Conservation (phyloP, 192 early-diverging fungal species). For the Mortierella hygrophila region DNA sequence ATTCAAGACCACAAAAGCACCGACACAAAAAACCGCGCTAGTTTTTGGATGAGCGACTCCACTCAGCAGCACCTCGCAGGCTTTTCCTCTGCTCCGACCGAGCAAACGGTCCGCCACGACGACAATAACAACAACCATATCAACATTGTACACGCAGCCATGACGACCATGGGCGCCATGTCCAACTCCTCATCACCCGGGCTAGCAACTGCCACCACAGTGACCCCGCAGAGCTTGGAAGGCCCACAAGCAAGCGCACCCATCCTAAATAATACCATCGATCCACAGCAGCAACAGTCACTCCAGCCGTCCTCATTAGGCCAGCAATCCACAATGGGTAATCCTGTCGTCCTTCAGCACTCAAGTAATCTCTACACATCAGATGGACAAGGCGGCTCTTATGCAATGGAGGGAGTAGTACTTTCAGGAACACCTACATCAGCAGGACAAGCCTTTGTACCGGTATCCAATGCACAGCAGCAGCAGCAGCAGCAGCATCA, state of each 20-base stretch:
- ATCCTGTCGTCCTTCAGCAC: not conserved
- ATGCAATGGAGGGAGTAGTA: constrained; percentile 45
- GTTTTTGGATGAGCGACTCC: constrained; percentile 24
- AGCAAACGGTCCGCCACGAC: not conserved
- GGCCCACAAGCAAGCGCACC: not conserved
- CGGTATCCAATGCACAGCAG: constrained; percentile 7
- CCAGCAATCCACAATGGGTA: constrained; percentile 8
- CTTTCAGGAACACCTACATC: constrained; percentile 9
- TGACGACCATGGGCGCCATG: not conserved
- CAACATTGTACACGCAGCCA: constrained; percentile 16
- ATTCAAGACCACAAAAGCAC: not conserved
- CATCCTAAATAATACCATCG: not conserved
- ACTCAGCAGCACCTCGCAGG: constrained; percentile 4
- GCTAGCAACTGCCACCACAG: not conserved
- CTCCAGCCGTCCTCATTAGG: not conserved
- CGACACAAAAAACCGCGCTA: not conserved
- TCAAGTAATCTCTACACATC: not conserved
- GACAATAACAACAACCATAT: constrained; percentile 7
- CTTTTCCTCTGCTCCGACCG: constrained; percentile 22
- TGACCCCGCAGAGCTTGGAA: not conserved
- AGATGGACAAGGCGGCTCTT: constrained; percentile 1
- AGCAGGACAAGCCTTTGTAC: constrained; percentile 5
- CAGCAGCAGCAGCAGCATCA: constrained; percentile 26
- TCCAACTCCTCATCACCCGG: not conserved
- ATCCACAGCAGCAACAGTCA: not conserved